Evolutionary conservation across 2,329 filamentous ascomycete species (phyloP).

Genomic region (Stachybotrys chartarum): DNA sequence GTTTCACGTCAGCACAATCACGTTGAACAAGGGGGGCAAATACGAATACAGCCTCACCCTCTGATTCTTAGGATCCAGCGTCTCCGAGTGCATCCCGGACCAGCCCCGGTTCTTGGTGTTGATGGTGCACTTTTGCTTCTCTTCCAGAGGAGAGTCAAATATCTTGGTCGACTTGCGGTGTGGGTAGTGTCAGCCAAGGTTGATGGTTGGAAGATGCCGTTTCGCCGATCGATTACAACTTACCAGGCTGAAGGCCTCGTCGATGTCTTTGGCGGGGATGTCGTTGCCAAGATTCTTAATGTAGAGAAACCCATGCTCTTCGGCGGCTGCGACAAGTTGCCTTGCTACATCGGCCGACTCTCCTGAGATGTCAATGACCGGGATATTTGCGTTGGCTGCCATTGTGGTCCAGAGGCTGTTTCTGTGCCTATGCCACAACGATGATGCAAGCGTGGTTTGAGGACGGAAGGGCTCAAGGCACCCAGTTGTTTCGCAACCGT

Average conservation of each 20-base stretch:
- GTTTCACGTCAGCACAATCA: neutral
- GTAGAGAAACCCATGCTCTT: constrained; percentile 83
- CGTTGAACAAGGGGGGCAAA: too few species aligned
- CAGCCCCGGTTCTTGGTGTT: constrained; percentile 79
- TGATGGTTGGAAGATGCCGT: neutral
- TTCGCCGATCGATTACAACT: constrained; percentile 7
- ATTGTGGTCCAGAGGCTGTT: constrained; percentile 6
- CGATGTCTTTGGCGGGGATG: constrained; percentile 59
- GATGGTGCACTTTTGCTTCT: constrained; percentile 71
- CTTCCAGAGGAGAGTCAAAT: constrained; percentile 60
- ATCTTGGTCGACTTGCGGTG: constrained; percentile 53
- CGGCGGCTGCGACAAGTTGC: constrained; percentile 71
- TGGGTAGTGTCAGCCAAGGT: neutral
- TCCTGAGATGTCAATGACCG: constrained; percentile 71
- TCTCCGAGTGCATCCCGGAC: constrained; percentile 82
- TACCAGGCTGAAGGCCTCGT: constrained; percentile 69
- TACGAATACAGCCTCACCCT: constrained; percentile 42
- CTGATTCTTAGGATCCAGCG: constrained; percentile 76
- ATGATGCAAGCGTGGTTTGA: too few species aligned
- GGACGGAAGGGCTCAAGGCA: too few species aligned
- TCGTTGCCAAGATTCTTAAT: constrained; percentile 67
- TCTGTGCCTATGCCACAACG: too few species aligned
- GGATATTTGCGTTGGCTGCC: constrained; percentile 46
- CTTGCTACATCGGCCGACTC: constrained; percentile 52
- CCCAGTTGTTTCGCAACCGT: too few species aligned